Percentiles rank a stretch among this genome's conserved stretches.
These are phyloP conservation scores for Nymphaea colorata DNA, from an alignment of 164 flowering plant genomes.

Conservation along the genomic window DNA sequence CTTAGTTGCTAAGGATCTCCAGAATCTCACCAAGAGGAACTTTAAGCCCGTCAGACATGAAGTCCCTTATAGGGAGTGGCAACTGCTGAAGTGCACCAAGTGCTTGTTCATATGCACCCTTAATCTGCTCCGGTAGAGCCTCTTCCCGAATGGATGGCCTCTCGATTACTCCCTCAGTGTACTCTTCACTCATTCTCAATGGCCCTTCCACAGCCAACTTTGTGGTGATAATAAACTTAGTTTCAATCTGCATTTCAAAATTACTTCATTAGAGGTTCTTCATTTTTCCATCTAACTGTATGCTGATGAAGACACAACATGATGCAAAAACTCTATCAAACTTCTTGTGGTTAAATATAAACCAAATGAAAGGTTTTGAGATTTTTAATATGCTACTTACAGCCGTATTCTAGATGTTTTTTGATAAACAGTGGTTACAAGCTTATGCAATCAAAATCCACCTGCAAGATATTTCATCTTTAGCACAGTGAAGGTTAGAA, in stretches of 20 bases:
- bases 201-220: constrained; percentile 87
- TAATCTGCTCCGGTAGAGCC: constrained; percentile 66
- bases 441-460: too few species aligned
- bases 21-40: constrained; percentile 63
- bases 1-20: not conserved
- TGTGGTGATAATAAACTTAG: constrained; percentile 48
- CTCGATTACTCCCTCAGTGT: constrained; percentile 59
- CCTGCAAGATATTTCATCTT: too few species aligned
- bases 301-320: not conserved
- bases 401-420: too few species aligned
- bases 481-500: too few species aligned
- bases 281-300: not conserved
- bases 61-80: constrained; percentile 60
- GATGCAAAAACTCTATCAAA: not conserved
- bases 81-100: constrained; percentile 60
- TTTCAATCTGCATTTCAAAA: constrained; percentile 60
- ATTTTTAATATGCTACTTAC: too few species aligned
- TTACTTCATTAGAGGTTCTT: not conserved
- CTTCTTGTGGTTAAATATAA: too few species aligned
- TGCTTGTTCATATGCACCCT: constrained; percentile 62
- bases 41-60: constrained; percentile 41
- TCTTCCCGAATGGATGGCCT: constrained; percentile 59
- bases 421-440: too few species aligned
- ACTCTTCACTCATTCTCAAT: constrained; percentile 81
- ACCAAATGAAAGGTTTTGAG: too few species aligned